Evolutionary conservation across 208 protist genomes (phyloP), one percentile per base, ranked within the genome.

Genomic region (Phytomonas sp.): DNA sequence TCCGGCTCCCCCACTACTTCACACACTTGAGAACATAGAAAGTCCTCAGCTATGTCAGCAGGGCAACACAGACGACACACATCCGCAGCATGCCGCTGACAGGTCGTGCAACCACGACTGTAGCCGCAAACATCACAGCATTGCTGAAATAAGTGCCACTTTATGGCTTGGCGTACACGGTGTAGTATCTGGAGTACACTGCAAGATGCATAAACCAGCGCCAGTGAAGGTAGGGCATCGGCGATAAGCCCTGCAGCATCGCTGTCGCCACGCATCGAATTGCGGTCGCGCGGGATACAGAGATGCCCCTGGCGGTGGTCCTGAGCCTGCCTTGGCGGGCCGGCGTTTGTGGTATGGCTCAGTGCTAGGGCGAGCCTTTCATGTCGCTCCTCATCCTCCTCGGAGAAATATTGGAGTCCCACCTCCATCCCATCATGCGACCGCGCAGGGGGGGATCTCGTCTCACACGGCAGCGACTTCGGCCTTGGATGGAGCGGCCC

Each of bases 41-140:
- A 76, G 30, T 51, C 43, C 20, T 65, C 15, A 26, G 60, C 46
- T 26, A 72, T 15, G 31, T 76, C 32, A 29, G 67, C 3, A 6
- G 71, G 74, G 26, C 74, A 69, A 66, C 80, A 84, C 29, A 67
- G 66, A 26, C 68, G 75, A 67, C 80, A 84, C 8, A 81, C 61
- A 65, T 79, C 71, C 46, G 46, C 8, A 20, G 46, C 46, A 26
- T 56, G 46, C 20, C 46, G 46, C 20, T 56, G 46, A 26, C 46
- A 56, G n/a, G 73, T 20, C 62, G 68, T 77, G 62, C 75, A 69
- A 61, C 62, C 51, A 51, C 70, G n/a, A 53, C 80, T 81, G 34
- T 62, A 29, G 26, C 23, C 36, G 62, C 76, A 81, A 9, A 56
- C 46, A 26, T 17, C 46, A 56, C 46, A 56, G 26, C 9, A 23